Evolutionary conservation across 805 yeast species (phyloP).

Genomic region (Wickerhamiella lipophila): DNA sequence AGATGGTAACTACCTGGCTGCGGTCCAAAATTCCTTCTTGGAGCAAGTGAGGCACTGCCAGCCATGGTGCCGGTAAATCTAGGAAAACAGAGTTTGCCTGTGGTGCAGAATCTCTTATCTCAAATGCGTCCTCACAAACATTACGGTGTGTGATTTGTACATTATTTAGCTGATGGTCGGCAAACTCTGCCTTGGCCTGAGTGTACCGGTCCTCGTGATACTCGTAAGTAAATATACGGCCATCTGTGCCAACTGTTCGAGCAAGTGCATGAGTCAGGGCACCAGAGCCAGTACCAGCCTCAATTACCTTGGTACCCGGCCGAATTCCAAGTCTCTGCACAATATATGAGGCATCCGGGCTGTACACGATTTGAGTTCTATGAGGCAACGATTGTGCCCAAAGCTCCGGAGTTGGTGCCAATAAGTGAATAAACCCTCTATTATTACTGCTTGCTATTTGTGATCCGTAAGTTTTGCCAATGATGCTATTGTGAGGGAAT

Average conservation of each 20-base stretch:
- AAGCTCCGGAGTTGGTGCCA: slow-evolving; percentile 87
- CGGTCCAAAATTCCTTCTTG: slow-evolving; percentile 40
- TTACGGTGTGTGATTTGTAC: slow-evolving; percentile 78
- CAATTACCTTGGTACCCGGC: slow-evolving; percentile 70
- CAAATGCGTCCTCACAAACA: slow-evolving; percentile 80
- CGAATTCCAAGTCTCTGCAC: slow-evolving; percentile 65
- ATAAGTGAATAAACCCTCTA: slow-evolving; percentile 68
- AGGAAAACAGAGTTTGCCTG: slow-evolving; percentile 66
- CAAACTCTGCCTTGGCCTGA: slow-evolving; percentile 70
- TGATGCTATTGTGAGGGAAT: slow-evolving; percentile 72
- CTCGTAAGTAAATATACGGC: slow-evolving; percentile 72
- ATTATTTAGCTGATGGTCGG: slow-evolving; percentile 48
- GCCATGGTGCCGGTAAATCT: slow-evolving; percentile 96
- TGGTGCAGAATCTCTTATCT: slow-evolving; percentile 23
- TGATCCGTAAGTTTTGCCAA: slow-evolving; percentile 69
- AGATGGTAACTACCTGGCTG: slow-evolving; percentile 48
- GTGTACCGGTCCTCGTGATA: slow-evolving; percentile 74
- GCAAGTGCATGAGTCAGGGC: slow-evolving; percentile 89
- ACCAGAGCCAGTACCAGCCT: slow-evolving; percentile 97
- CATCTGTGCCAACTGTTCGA: slow-evolving; percentile 51
- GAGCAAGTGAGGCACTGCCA: slow-evolving; percentile 65
- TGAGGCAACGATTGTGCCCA: slow-evolving; percentile 97
- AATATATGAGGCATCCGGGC: slow-evolving; percentile 88
- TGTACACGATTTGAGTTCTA: slow-evolving; percentile 92
- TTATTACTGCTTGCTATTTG: slow-evolving; percentile 59